Base-by-base conservation (phyloP, 78 protist genomes). In the Dictyostelium brefeldianum region DNA sequence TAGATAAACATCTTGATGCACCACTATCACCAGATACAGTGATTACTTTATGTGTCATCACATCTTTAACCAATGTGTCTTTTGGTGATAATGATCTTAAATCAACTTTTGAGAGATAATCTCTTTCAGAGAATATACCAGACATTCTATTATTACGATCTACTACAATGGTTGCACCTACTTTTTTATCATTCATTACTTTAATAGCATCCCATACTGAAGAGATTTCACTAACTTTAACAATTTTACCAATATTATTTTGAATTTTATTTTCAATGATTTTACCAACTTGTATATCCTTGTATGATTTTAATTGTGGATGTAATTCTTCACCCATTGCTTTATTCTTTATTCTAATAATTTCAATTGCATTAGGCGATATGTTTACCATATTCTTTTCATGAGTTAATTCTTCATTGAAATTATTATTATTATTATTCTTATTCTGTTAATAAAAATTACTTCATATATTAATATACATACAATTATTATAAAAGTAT, bases 121-220 rank as follows among this genome's bases (percentile, higher is more conserved):
- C 93, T 22, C 93, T 57, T 47, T 87, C 93, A 0, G 80, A 64
- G 53, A 87, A 87, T 31, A 87, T 87, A 51, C 93, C 93, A 20
- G 51, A 50, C 93, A 87, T 87, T 9, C 73, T 22, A 64, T 64
- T 77, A 5, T 74, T 71, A 10, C 20, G 12, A 36, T 87, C 84
- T 0, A 77, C 79, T 5, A 87, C 93, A 47, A 87, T 65, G 25
- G 65, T 36, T 4, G 93, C 93, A 48, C 93, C 93, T 25, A 87
- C 93, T 43, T 36, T 77, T 17, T 87, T 53, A 56, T 59, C 74
- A 12, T 73, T 80, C 93, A 87, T 87, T 6, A 41, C 51, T 36
- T 87, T 57, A 15, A 87, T 87, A 5, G 93, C 93, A 48, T 62
- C 25, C 7, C 46, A 77, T 5, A 87, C 93, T 3, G 93, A 64